Evolutionary conservation across 768 basidiomycete species (phyloP).

Genomic region (Termitomyces sp.): DNA sequence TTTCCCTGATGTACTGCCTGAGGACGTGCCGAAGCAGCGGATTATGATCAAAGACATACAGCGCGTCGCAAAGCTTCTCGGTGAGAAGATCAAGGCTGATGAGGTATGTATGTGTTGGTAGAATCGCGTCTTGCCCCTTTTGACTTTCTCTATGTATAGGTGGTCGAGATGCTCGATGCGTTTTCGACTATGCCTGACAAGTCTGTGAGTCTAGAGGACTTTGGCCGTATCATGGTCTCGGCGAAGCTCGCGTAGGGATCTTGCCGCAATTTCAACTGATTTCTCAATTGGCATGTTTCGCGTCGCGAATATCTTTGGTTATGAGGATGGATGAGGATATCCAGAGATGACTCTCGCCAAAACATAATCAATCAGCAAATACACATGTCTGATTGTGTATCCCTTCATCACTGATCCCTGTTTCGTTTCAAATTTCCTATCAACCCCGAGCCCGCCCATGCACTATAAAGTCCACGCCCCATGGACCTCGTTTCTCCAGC

Average conservation of each 20-base stretch:
- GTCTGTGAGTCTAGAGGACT: conserved; percentile 64
- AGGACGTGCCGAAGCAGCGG: conserved; percentile 44
- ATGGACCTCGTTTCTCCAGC: conserved; percentile 7
- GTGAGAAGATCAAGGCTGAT: conserved; percentile 70
- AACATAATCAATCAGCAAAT: too few relatives aligned
- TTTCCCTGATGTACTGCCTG: conserved; percentile 53
- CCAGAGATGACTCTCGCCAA: too few relatives aligned
- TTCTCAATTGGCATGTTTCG: not conserved
- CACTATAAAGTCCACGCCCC: conserved; percentile 3
- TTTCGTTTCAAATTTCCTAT: conserved; percentile 4
- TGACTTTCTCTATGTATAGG: conserved; percentile 34
- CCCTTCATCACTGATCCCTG: not conserved
- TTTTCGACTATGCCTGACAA: conserved; percentile 72
- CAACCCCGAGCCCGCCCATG: not conserved
- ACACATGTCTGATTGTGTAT: too few relatives aligned
- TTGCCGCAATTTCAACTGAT: not conserved
- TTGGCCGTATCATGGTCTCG: conserved; percentile 69
- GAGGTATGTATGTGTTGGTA: conserved; percentile 54
- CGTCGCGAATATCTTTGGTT: not conserved
- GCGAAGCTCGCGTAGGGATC: conserved; percentile 42
- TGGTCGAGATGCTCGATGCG: conserved; percentile 74
- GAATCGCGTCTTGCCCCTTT: not conserved
- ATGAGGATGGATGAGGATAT: too few relatives aligned
- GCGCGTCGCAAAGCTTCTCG: conserved; percentile 54
- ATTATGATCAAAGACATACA: conserved; percentile 69